Evolutionary conservation across 2,329 filamentous ascomycete genomes (phyloP), one percentile per base, ranked within the genome.

Genomic region (Delphinella strobiligena): DNA sequence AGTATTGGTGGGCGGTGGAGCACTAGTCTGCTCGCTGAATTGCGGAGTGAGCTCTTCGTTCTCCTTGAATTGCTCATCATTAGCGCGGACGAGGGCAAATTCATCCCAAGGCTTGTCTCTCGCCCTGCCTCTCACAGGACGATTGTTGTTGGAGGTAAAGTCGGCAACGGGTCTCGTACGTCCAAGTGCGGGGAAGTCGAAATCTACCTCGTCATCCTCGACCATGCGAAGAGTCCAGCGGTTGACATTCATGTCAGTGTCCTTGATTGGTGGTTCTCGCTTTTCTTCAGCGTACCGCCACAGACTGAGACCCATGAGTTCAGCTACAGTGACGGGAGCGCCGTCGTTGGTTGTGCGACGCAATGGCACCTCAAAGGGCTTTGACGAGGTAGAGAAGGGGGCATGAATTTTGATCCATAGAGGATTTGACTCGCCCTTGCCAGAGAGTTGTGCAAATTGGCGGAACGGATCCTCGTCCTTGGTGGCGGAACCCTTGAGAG

Each of bases 171-270:
- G 72, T 51, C 81, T 82, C 16, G 75, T 84, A 27, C 84, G 72
- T 42, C 82, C 80, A 31, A 91, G 67, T 0, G 84, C 78, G 22
- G 83, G 82, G 47, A 91, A 91, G 53, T 91, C 85, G 47, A 86
- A 82, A 49, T 93, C 84, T 1, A 89, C 78, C 53, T 91, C 84
- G 36, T 82, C 85, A 41, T 84, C 82, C 54, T 91, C 76, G 7
- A 88, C 82, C 77, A 93, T 87, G 31, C 83, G 74, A 41, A 93
- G 62, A 17, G 78, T 84, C 81, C 82, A 91, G 66, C 78, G 78
- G 53, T 89, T 89, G 49, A 88, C 79, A 49, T 84, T 85, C 38
- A 77, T 66, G 53, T 85, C 83, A 37, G 78, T 73, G 2, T 64
- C 56, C 0, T 75, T 64, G 8, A 91, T 64, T 1, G 71, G 55